Evolutionary conservation across 495 filamentous ascomycete species (phyloP).

Genomic region (Bacidia gigantensis): DNA sequence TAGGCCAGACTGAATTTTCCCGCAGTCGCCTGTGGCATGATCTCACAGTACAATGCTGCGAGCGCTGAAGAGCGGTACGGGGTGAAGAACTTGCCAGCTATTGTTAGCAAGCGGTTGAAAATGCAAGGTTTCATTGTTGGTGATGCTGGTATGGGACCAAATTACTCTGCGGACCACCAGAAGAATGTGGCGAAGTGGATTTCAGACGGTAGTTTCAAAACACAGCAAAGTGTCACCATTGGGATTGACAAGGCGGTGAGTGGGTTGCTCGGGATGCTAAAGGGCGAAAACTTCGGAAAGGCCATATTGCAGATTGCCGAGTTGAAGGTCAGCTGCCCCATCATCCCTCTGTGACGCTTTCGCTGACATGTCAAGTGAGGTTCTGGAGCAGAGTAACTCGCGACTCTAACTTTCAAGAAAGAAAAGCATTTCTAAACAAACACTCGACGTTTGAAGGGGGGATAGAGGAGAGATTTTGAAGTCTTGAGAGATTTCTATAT

Average conservation of each 20-base stretch:
- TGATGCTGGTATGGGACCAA: constrained; percentile 51
- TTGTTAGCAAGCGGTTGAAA: constrained; percentile 43
- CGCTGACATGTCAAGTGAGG: constrained; percentile 6
- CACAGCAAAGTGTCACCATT: constrained; percentile 51
- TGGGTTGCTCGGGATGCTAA: constrained; percentile 73
- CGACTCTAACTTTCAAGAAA: no score
- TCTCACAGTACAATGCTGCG: constrained; percentile 64
- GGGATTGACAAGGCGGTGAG: constrained; percentile 75
- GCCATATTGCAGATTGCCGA: constrained; percentile 57
- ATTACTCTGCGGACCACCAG: constrained; percentile 65
- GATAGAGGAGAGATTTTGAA: neutral
- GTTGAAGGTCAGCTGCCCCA: constrained; percentile 3
- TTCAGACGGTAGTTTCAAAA: constrained; percentile 65
- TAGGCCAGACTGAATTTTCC: neutral
- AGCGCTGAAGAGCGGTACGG: constrained; percentile 44
- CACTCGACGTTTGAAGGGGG: no score
- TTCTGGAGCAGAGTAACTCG: neutral
- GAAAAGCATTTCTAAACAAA: no score
- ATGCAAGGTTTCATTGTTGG: constrained; percentile 70
- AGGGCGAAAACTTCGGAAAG: constrained; percentile 89
- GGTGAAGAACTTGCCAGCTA: constrained; percentile 48
- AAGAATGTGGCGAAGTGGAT: constrained; percentile 76
- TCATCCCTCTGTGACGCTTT: neutral
- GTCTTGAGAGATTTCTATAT: neutral
- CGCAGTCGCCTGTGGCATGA: constrained; percentile 49